Evolutionary conservation across 805 yeast species (phyloP).

Genomic region (Danielozyma ontarioensis): DNA sequence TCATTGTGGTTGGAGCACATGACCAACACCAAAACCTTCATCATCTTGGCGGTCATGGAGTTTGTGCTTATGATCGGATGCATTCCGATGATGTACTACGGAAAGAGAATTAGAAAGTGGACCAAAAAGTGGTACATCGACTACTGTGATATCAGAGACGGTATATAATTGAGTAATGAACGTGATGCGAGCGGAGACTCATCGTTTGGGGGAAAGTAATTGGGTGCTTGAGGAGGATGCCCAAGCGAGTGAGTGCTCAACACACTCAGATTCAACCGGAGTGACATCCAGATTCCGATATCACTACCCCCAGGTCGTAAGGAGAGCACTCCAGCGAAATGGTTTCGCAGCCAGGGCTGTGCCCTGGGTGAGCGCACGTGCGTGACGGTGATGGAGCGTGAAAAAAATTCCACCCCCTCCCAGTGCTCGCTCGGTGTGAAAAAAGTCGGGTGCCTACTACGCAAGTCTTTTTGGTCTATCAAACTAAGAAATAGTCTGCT

Average conservation of each 20-base stretch:
- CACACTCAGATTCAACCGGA: background rate
- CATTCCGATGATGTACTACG: slow-evolving; percentile 55
- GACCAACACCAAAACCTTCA: slow-evolving; percentile 56
- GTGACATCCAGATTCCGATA: too few species aligned
- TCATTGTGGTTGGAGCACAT: slow-evolving; percentile 53
- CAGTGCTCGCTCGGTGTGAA: too few species aligned
- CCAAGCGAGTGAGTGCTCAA: background rate
- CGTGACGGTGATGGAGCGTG: too few species aligned
- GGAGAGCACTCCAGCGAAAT: too few species aligned
- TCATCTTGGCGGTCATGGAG: slow-evolving; percentile 56
- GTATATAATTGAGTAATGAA: slow-evolving; percentile 3
- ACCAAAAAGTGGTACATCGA: slow-evolving; percentile 52
- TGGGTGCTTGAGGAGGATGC: background rate
- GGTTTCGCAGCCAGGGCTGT: too few species aligned
- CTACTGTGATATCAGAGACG: slow-evolving; percentile 15
- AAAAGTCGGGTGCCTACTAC: too few species aligned
- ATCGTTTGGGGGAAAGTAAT: background rate
- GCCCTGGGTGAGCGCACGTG: too few species aligned
- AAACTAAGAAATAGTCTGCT: slow-evolving; percentile 48
- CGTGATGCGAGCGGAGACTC: too few species aligned
- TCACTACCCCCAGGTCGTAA: too few species aligned
- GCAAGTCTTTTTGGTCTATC: too few species aligned
- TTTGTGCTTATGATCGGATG: slow-evolving; percentile 53
- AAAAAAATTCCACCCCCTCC: too few species aligned
- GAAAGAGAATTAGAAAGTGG: slow-evolving; percentile 54